Conservation (phyloP, 257 asterid genomes). For the Misopates orontium region DNA sequence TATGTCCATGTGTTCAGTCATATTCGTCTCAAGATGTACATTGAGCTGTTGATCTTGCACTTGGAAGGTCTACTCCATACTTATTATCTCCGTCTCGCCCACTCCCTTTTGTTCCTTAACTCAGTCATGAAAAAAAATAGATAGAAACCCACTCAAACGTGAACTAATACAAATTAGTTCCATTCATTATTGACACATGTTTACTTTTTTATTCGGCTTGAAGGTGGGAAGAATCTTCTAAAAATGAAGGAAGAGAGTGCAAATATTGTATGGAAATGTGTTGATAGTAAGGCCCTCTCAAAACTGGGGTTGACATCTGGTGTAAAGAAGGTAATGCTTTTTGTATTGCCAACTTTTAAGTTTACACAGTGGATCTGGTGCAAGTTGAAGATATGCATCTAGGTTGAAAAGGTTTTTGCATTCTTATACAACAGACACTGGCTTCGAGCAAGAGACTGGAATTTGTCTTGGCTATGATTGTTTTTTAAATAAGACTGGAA, state of each 20-base stretch:
- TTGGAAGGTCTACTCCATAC: conserved; percentile 48
- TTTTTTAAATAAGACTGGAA: background rate
- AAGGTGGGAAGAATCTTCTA: conserved; percentile 46
- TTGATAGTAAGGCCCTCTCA: conserved; percentile 58
- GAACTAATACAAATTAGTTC: background rate
- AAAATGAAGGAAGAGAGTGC: conserved; percentile 36
- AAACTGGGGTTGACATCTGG: conserved; percentile 93
- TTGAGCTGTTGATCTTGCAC: conserved; percentile 68
- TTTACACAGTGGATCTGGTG: background rate
- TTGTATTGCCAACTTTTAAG: background rate
- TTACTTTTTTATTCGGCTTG: conserved; percentile 32
- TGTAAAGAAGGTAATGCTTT: conserved; percentile 81
- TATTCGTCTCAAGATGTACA: conserved; percentile 89
- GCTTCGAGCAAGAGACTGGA: background rate
- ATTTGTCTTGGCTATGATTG: background rate
- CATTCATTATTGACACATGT: conserved; percentile 21
- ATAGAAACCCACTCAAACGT: background rate
- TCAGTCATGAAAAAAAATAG: conserved; percentile 4
- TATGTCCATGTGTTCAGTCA: conserved; percentile 78
- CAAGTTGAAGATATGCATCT: background rate
- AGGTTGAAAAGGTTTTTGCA: conserved; percentile 12
- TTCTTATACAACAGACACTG: conserved; percentile 8
- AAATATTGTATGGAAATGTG: conserved; percentile 63
- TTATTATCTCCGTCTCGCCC: conserved; percentile 14
- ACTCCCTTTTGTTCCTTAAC: background rate